Base-by-base conservation (phyloP, 495 filamentous ascomycete genomes). In the Cairneyella variabilis region DNA sequence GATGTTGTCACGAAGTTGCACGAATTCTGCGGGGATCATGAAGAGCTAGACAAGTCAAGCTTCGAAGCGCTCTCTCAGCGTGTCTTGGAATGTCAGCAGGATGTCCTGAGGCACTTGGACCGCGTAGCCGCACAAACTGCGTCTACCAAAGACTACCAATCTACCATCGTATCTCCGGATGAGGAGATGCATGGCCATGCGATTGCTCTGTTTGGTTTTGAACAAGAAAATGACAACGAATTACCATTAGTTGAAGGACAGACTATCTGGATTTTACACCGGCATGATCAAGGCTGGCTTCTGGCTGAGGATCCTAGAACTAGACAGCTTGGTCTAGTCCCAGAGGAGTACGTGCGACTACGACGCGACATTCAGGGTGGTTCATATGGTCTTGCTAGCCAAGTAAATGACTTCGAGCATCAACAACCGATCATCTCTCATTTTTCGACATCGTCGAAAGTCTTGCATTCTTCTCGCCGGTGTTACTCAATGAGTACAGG, bases 141-240 rank as follows among this genome's bases (percentile, higher is more conserved):
- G n/a, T n/a, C n/a, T n/a, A n/a, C n/a, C n/a, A n/a, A n/a, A n/a
- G n/a, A n/a, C n/a, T n/a, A n/a, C n/a, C n/a, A n/a, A n/a, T n/a
- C n/a, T 40, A 6, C 37, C 37, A 95, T 97, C 54, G 91, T 89
- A 18, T 95, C 89, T 22, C 90, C 91, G 7, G 92, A 96, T 61
- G 92, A 97, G 69, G 91, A 96, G 65, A 95, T 96, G 89, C 90
- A 96, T 64, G 92, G 92, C 37, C 95, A 95, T 63, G 92, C 92
- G 28, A 89, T 98, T 21, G 95, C 93, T 5, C 76, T 98, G 12
- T 98, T 95, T 63, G 90, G 96, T 66, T 98, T 98, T 66, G 82
- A 83, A 45, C 82, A 90, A 21, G 93, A 97, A 66, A 96, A 97
- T 63, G 90, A 96, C 63, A 98, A 96, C 59, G 93, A 98, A 70